Percentiles rank a stretch among this genome's conserved stretches.
phyloP scores from a whole-genome alignment of 164 flowering plant species.

The Santalum album region DNA sequence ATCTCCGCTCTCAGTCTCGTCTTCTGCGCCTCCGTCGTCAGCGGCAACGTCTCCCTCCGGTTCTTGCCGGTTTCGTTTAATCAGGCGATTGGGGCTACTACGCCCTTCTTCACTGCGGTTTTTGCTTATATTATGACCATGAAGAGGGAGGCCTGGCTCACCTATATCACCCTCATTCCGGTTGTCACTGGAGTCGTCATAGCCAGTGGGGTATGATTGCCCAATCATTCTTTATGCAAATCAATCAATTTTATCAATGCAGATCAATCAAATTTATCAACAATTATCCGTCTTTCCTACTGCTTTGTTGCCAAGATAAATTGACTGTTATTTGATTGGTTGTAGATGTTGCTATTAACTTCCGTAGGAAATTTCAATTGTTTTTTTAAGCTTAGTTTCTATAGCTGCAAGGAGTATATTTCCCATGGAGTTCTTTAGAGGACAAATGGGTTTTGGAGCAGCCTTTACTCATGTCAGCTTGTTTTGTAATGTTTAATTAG shows the following conservation, averaged over 20 bases:
- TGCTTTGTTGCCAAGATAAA: no score
- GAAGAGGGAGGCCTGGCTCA: conserved; percentile 59
- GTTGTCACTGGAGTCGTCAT: conserved; percentile 67
- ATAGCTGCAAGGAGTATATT: not conserved
- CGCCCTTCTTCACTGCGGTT: conserved; percentile 68
- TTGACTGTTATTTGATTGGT: conserved; percentile 4
- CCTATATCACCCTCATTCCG: conserved; percentile 50
- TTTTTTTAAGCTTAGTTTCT: not conserved
- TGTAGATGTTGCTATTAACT: not conserved
- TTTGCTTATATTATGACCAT: conserved; percentile 59
- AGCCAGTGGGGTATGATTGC: conserved; percentile 53
- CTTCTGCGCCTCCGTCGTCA: conserved; percentile 63
- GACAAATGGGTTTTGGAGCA: no score
- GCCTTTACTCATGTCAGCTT: not conserved
- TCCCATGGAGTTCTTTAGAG: no score
- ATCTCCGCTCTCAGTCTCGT: conserved; percentile 51
- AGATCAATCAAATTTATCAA: not conserved
- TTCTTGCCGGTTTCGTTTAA: conserved; percentile 56
- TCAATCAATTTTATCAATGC: not conserved
- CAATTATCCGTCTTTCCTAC: no score
- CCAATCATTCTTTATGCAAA: not conserved
- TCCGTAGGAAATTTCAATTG: not conserved
- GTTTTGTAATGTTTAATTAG: not conserved
- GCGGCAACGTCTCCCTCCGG: conserved; percentile 52
- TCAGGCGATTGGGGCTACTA: conserved; percentile 69